These are phyloP conservation scores for Brassica incana DNA, from an alignment of 345 rosid genomes.

Conservation along the genomic window DNA sequence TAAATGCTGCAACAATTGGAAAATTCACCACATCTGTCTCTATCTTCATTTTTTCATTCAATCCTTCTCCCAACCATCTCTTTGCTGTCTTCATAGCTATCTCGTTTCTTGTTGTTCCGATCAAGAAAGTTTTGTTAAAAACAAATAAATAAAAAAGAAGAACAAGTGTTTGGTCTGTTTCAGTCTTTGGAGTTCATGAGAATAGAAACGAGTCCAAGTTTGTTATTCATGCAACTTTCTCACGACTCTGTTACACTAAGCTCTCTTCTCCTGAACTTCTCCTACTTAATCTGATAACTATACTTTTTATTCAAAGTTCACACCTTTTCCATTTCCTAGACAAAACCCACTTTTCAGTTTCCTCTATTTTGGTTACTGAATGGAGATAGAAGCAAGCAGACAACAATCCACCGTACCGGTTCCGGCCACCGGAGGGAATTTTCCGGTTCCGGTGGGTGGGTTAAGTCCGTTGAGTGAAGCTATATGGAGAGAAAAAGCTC, in stretches of 20 bases:
- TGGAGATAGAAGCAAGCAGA: constrained; percentile 75
- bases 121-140: constrained; percentile 9
- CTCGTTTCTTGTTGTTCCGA: constrained; percentile 32
- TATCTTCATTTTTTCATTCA: constrained; percentile 22
- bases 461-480: constrained; percentile 82
- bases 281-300: constrained; percentile 25
- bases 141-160: not conserved
- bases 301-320: constrained; percentile 20
- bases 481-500: constrained; percentile 65
- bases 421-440: constrained; percentile 40
- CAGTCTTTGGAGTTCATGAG: constrained; percentile 39
- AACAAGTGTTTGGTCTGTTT: constrained; percentile 32
- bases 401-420: constrained; percentile 38
- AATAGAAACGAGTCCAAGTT: constrained; percentile 41
- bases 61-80: constrained; percentile 41
- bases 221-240: constrained; percentile 37
- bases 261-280: constrained; percentile 40
- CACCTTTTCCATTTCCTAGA: constrained; percentile 35
- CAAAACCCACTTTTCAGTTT: constrained; percentile 16
- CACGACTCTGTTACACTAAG: constrained; percentile 23
- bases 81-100: constrained; percentile 42
- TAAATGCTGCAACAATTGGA: constrained; percentile 24
- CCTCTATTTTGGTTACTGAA: constrained; percentile 28
- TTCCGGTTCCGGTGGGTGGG: constrained; percentile 47
- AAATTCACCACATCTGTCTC: constrained; percentile 19